Conservation (phyloP, 352 stramenopile species). For the Phytophthora pistaciae region DNA sequence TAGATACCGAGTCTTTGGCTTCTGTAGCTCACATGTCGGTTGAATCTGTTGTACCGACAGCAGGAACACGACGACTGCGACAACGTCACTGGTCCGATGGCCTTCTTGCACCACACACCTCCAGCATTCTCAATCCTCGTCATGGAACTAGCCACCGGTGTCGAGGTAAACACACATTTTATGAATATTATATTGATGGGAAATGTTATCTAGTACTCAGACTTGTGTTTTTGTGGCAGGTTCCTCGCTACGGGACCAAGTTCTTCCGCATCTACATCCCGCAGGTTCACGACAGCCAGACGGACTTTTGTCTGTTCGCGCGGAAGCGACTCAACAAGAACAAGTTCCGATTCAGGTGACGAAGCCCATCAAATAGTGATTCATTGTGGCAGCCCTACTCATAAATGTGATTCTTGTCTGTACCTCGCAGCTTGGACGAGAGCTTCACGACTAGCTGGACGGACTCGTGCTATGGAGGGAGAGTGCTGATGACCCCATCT, state of each 20-base stretch:
- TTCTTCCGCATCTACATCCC: constrained; percentile 84
- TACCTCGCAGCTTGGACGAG: constrained; percentile 58
- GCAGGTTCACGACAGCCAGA: constrained; percentile 75
- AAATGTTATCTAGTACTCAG: background rate
- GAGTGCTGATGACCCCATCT: constrained; percentile 61
- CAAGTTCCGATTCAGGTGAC: constrained; percentile 83
- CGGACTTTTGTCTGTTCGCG: constrained; percentile 81
- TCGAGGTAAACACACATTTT: constrained; percentile 37
- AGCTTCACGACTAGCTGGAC: constrained; percentile 67
- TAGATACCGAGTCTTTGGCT: no score
- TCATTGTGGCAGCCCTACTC: background rate
- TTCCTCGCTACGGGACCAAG: constrained; percentile 70
- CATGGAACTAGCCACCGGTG: constrained; percentile 64
- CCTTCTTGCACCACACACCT: constrained; percentile 77
- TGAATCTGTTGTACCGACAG: background rate
- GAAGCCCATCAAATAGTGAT: background rate
- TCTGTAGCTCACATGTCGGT: background rate
- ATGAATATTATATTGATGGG: background rate
- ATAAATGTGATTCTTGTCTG: background rate
- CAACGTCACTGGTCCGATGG: constrained; percentile 45
- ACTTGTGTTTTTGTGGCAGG: constrained; percentile 1
- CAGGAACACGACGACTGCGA: constrained; percentile 50
- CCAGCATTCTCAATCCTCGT: constrained; percentile 64
- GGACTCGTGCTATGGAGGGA: constrained; percentile 69
- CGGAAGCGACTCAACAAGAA: constrained; percentile 76